Evolutionary conservation across 164 flowering plant species (phyloP), one percentile per base, ranked within the genome.

Genomic region (Sedum album): DNA sequence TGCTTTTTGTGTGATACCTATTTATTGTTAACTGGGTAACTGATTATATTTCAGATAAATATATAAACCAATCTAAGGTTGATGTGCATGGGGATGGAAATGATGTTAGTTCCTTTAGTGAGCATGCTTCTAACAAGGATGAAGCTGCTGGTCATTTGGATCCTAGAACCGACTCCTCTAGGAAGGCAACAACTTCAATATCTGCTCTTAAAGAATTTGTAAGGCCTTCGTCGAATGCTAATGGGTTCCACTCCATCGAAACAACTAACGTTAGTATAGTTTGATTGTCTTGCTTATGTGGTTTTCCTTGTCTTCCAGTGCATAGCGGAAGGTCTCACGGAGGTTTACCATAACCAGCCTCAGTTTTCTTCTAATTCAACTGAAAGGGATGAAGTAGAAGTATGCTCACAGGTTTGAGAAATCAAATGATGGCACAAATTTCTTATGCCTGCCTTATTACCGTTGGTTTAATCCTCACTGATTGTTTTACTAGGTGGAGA

Each of bases 341-440:
- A 84, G 31, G 77, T 69, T 73, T 88, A 86, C 76, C 85, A 80
- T 72, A 64, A 68, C 66, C 88, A 70, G 75, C 78, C 90, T 72
- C 79, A 81, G 69, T 69, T 75, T 72, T 76, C 91, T 69, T 67
- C 80, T 21, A 77, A 77, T 73, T 70, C 82, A 36, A 28, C 31
- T 49, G 80, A 75, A 31, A 82, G 79, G 65, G 90, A 90, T 49
- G 80, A 75, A 31, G 83, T 80, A 66, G 90, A 90, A 81, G 80
- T 86, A 49, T 77, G 81, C 76, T 92, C 85, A 42, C 86, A 93
- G 96, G 94, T 89, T n/a, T 73, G 73, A 76, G 41, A 46, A 30
- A 44, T 38, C 9, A 42, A 65, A 33, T 65, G 20, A 11, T 57
- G 20, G 33, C 14, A 0, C 62, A 60, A 66, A 30, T 30, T 26